These are phyloP conservation scores for Pseudohalonectria lignicola DNA, from an alignment of 2,329 filamentous ascomycete species.

Conservation along the genomic window DNA sequence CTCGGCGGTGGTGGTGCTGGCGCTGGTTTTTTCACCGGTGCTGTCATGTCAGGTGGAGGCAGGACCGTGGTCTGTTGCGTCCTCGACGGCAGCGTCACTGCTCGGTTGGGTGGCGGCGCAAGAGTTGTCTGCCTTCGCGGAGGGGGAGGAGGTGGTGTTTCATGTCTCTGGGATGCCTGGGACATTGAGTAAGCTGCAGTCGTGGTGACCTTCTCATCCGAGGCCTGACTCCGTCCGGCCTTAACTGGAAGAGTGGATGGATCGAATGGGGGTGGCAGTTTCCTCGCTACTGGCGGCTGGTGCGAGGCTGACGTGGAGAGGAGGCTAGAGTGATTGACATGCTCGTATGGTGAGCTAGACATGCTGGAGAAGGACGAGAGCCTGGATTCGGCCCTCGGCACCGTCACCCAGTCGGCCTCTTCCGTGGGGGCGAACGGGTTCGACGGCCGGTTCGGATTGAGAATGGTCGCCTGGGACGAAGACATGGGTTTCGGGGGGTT, in stretches of 20 bases:
- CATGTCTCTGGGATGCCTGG: slow-evolving; percentile 14
- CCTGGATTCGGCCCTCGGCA: slow-evolving; percentile 42
- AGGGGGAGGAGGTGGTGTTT: slow-evolving; percentile 31
- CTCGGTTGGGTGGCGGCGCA: slow-evolving; percentile 8
- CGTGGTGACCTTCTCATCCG: too few relatives aligned
- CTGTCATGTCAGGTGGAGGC: background rate
- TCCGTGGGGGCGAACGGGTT: slow-evolving; percentile 71
- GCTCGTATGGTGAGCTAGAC: slow-evolving; percentile 48
- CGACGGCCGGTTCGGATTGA: slow-evolving; percentile 63
- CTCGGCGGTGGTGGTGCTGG: slow-evolving; percentile 7
- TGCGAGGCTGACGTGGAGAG: slow-evolving; percentile 33
- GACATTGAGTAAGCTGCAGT: background rate
- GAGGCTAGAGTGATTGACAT: slow-evolving; percentile 38
- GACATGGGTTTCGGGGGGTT: slow-evolving; percentile 45
- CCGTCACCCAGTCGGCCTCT: slow-evolving; percentile 76
- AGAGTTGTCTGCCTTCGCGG: slow-evolving; percentile 11
- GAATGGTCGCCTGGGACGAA: slow-evolving; percentile 39
- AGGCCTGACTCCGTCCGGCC: too few relatives aligned
- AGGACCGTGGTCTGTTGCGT: slow-evolving; percentile 22
- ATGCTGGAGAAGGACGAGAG: slow-evolving; percentile 44
- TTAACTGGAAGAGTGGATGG: too few relatives aligned
- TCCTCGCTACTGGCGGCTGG: slow-evolving; percentile 33
- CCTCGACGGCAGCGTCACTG: slow-evolving; percentile 25
- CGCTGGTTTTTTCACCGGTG: background rate
- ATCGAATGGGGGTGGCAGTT: slow-evolving; percentile 40